Conservation (phyloP, 169 alveolate species). For the Plasmodium vinckei region DNA sequence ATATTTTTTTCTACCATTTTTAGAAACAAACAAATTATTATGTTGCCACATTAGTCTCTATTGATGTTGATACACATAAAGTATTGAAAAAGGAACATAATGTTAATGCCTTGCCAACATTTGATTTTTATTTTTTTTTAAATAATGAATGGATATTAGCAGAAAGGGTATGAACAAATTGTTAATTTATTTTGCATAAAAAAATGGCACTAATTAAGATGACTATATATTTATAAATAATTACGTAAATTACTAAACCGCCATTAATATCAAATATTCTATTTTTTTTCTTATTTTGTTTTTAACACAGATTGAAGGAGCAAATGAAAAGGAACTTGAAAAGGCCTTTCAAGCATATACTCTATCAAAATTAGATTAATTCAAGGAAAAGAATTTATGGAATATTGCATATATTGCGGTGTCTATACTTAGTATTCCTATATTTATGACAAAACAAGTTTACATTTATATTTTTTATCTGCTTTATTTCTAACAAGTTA, state of each 20-base stretch:
- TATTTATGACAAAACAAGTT: too few species aligned
- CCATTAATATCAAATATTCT: too few species aligned
- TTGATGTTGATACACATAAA: constrained; percentile 60
- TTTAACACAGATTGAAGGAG: constrained; percentile 26
- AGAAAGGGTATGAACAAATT: constrained; percentile 20
- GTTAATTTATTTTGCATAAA: background rate
- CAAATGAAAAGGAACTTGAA: constrained; percentile 31
- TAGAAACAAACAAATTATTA: constrained; percentile 24
- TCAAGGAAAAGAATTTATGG: too few species aligned
- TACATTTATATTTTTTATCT: too few species aligned
- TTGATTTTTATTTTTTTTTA: constrained; percentile 48
- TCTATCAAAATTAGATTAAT: background rate
- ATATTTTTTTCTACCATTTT: background rate
- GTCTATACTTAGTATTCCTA: too few species aligned
- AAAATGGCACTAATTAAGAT: background rate
- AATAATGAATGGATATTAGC: constrained; percentile 53
- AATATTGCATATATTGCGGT: too few species aligned
- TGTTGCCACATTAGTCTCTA: constrained; percentile 36
- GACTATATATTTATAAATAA: too few species aligned
- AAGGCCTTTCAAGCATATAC: constrained; percentile 10
- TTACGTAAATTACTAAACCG: too few species aligned
- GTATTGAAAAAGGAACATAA: constrained; percentile 20
- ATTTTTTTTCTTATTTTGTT: constrained; percentile 18
- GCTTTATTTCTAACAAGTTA: too few species aligned
- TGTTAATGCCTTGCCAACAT: constrained; percentile 47